Evolutionary conservation across 1,139 yeast genomes (phyloP).

Genomic region (Pneumocystis sp.): DNA sequence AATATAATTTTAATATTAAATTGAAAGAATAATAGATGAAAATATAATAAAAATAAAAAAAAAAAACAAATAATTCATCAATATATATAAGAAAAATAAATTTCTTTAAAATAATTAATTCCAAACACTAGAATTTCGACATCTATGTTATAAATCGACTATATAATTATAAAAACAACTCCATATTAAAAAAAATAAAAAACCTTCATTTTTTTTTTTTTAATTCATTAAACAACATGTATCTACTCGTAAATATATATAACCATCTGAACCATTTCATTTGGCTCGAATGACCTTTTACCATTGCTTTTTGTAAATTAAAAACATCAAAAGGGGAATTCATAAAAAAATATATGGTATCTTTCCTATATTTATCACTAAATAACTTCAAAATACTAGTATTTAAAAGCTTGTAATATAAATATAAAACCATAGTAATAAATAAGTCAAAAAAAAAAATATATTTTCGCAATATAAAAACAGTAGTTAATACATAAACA

Average conservation of each 20-base stretch:
- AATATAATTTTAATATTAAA: too few species aligned
- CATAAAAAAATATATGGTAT: neutral
- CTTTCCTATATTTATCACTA: neutral
- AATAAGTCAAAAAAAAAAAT: constrained; percentile 20
- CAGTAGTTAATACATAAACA: constrained; percentile 24
- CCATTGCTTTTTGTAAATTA: neutral
- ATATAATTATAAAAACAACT: neutral
- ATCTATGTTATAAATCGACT: neutral
- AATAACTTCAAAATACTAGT: neutral
- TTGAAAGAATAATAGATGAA: too few species aligned
- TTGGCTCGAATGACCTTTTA: neutral
- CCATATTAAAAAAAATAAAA: neutral
- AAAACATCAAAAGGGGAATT: neutral
- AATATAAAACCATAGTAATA: constrained; percentile 2
- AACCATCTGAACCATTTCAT: neutral
- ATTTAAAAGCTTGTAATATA: neutral
- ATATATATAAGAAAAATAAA: too few species aligned
- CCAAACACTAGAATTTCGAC: too few species aligned
- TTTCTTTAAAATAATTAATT: neutral
- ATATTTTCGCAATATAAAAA: constrained; percentile 27
- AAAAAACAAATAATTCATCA: neutral
- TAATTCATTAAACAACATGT: neutral
- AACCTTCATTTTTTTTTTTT: neutral
- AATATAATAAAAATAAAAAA: too few species aligned
- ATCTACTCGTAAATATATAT: neutral